phyloP scores from a whole-genome alignment of 23 red algal species.

The Gracilariopsis chorda region DNA sequence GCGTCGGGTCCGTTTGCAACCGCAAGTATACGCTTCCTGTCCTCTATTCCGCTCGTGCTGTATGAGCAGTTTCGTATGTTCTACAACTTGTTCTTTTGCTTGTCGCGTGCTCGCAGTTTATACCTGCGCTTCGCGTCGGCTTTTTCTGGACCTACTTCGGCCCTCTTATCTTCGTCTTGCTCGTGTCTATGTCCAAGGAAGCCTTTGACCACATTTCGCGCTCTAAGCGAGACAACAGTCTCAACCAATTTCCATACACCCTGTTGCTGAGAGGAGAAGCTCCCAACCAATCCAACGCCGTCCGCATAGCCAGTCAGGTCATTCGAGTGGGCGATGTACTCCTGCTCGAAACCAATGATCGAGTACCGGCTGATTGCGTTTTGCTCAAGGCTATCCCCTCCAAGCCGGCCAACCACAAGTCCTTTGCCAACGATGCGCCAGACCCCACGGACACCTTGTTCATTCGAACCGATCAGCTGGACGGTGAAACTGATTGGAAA shows the following conservation, averaged over 20 bases:
- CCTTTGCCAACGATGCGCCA: neutral
- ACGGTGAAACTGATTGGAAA: slow-evolving; percentile 99
- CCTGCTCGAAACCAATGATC: slow-evolving; percentile 78
- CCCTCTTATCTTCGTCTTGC: slow-evolving; percentile 89
- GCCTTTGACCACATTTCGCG: slow-evolving; percentile 82
- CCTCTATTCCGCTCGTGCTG: slow-evolving; percentile 84
- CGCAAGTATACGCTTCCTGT: slow-evolving; percentile 69
- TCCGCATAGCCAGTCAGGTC: slow-evolving; percentile 66
- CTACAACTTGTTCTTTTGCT: slow-evolving; percentile 97
- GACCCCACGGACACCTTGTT: slow-evolving; percentile 74
- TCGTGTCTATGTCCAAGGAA: slow-evolving; percentile 84
- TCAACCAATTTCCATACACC: slow-evolving; percentile 80
- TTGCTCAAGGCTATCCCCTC: slow-evolving; percentile 61
- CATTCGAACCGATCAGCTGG: slow-evolving; percentile 95
- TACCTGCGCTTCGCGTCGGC: slow-evolving; percentile 92
- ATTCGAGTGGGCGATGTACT: slow-evolving; percentile 97
- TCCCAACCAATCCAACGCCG: slow-evolving; percentile 2
- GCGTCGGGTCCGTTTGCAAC: slow-evolving; percentile 87
- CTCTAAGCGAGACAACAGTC: slow-evolving; percentile 63
- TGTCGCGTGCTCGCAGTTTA: slow-evolving; percentile 88
- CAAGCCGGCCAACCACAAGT: neutral
- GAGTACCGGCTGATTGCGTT: slow-evolving; percentile 96
- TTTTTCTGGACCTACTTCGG: slow-evolving; percentile 95
- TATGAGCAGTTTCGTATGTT: slow-evolving; percentile 98
- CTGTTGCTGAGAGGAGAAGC: slow-evolving; percentile 28